These are phyloP conservation scores for Sporothrix pallida DNA, from an alignment of 2,329 filamentous ascomycete genomes.

Conservation along the genomic window DNA sequence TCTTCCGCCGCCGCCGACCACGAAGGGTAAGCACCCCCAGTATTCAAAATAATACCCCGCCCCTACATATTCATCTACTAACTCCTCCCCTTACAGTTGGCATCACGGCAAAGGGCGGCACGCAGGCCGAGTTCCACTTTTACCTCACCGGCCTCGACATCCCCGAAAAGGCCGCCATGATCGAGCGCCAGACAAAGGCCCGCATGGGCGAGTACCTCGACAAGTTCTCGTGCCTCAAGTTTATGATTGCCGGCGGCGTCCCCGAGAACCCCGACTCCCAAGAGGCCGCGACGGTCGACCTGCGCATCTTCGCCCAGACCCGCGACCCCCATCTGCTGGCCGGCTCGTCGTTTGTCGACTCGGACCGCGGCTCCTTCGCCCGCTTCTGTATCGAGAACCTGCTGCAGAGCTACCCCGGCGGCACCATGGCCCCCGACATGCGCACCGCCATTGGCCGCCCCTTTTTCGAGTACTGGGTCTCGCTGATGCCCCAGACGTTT, in stretches of 20 bases:
- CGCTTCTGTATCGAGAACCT: constrained; percentile 40
- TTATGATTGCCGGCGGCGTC: constrained; percentile 40
- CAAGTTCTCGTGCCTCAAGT: constrained; percentile 43
- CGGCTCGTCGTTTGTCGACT: constrained; percentile 16
- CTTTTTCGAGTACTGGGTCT: constrained; percentile 39
- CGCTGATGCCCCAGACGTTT: constrained; percentile 37
- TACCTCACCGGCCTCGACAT: constrained; percentile 39
- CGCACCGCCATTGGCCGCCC: constrained; percentile 37
- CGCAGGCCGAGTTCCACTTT: constrained; percentile 41
- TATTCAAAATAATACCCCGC: too few species aligned
- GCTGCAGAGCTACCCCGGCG: constrained; percentile 38
- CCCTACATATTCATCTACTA: too few species aligned
- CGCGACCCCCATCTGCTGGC: constrained; percentile 36
- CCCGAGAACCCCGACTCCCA: constrained; percentile 42
- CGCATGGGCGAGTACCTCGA: constrained; percentile 33
- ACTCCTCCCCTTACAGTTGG: too few species aligned
- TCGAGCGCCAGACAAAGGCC: constrained; percentile 36
- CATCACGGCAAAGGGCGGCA: constrained; percentile 47
- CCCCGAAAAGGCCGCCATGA: constrained; percentile 39
- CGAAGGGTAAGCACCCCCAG: constrained; percentile 37
- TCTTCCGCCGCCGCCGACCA: constrained; percentile 44
- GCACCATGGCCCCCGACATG: constrained; percentile 38
- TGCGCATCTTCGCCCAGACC: constrained; percentile 50
- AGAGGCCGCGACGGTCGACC: constrained; percentile 45
- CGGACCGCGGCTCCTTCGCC: constrained; percentile 34